phyloP scores from a whole-genome alignment of 2,329 filamentous ascomycete genomes.

The Teratosphaeria epicoccoides region DNA sequence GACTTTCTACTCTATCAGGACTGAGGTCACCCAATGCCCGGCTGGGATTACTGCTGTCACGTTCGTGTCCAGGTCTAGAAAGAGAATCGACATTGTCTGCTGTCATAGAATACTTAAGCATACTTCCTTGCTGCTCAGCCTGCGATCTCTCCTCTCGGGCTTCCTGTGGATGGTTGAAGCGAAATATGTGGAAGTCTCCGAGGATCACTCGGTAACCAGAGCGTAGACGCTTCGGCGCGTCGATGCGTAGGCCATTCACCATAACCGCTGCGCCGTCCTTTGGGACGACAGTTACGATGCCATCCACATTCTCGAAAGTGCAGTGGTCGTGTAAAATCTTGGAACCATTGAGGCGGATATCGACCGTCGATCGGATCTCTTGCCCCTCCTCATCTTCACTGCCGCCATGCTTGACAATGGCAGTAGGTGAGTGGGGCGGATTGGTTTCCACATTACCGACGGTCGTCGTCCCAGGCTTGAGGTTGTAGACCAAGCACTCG shows the following conservation, averaged over 20 bases:
- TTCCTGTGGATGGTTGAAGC: conserved; percentile 96
- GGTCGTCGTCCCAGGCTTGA: conserved; percentile 88
- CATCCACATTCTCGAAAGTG: conserved; percentile 85
- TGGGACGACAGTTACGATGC: conserved; percentile 82
- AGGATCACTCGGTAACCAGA: conserved; percentile 93
- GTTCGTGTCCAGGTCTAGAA: conserved; percentile 62
- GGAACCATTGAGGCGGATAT: conserved; percentile 87
- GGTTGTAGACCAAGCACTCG: conserved; percentile 94
- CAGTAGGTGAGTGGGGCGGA: conserved; percentile 26
- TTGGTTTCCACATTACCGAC: conserved; percentile 90
- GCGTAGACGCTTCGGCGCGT: conserved; percentile 72
- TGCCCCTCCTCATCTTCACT: background rate
- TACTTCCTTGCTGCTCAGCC: conserved; percentile 56
- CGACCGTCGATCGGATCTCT: conserved; percentile 42
- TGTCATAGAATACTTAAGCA: conserved; percentile 71
- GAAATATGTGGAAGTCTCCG: conserved; percentile 96
- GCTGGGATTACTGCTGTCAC: conserved; percentile 55
- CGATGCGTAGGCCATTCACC: conserved; percentile 88
- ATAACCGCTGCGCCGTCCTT: conserved; percentile 91
- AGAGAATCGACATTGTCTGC: conserved; percentile 48
- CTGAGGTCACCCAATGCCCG: conserved; percentile 68
- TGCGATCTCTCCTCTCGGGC: conserved; percentile 66
- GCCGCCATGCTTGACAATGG: background rate
- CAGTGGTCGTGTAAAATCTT: conserved; percentile 91
- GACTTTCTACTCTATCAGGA: conserved; percentile 48